phyloP scores from a whole-genome alignment of 352 stramenopile species.

The Globisporangium orthogonon region DNA sequence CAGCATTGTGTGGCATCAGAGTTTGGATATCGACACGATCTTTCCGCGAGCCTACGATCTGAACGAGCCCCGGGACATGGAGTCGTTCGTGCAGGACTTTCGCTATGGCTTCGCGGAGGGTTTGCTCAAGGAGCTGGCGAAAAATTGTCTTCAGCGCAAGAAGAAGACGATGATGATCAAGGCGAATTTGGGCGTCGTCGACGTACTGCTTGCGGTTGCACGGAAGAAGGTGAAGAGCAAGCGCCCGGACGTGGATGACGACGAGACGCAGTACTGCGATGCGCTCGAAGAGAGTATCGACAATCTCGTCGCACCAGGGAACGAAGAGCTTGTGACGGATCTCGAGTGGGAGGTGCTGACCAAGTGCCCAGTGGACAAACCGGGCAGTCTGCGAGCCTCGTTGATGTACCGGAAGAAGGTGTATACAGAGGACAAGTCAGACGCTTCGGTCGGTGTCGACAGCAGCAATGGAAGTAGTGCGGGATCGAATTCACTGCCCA shows the following conservation, averaged over 20 bases:
- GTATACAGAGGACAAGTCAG: conserved; percentile 35
- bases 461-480: conserved; percentile 3
- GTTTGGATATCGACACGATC: conserved; percentile 69
- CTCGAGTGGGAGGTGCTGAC: conserved; percentile 71
- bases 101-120: conserved; percentile 76
- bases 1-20: conserved; percentile 73
- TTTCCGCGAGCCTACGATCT: conserved; percentile 90
- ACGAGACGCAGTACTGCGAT: conserved; percentile 10
- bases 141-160: conserved; percentile 16
- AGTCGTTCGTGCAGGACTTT: conserved; percentile 89
- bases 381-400: conserved; percentile 39
- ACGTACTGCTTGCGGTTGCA: conserved; percentile 44
- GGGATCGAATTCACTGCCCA: neutral
- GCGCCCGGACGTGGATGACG: conserved; percentile 14
- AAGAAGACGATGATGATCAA: conserved; percentile 10
- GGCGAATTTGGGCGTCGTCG: conserved; percentile 49
- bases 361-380: conserved; percentile 36
- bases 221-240: conserved; percentile 56
- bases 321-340: conserved; percentile 59
- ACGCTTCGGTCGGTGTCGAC: conserved; percentile 16
- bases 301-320: conserved; percentile 16
- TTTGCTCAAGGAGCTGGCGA: conserved; percentile 69
- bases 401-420: conserved; percentile 47
- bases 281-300: conserved; percentile 59
- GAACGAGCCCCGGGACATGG: conserved; percentile 74